Evolutionary conservation across 306 rosid genomes (phyloP).

Genomic region (Astragalus membranaceus): DNA sequence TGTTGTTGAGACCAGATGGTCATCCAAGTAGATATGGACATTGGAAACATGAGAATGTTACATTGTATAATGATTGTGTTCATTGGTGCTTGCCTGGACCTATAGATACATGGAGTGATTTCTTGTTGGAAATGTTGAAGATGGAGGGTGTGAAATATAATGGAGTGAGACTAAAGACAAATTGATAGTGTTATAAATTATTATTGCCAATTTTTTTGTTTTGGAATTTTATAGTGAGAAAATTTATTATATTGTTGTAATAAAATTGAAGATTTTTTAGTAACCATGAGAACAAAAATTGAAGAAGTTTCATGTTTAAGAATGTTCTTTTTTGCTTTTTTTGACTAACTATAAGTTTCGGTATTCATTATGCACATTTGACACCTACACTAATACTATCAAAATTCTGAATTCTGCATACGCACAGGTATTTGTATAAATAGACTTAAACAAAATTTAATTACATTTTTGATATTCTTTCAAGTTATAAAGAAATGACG

Average conservation of each 20-base stretch:
- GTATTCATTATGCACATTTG: too few species aligned
- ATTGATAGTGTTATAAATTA: slow-evolving; percentile 9
- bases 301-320: background rate
- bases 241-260: background rate
- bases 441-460: too few species aligned
- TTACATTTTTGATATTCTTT: too few species aligned
- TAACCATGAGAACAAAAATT: background rate
- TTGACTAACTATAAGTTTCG: too few species aligned
- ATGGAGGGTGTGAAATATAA: slow-evolving; percentile 50
- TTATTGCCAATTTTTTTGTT: background rate
- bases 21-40: slow-evolving; percentile 87
- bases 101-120: slow-evolving; percentile 77
- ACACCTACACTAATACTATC: too few species aligned
- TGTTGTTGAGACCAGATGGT: slow-evolving; percentile 77
- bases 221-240: background rate
- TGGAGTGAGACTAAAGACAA: slow-evolving; percentile 20
- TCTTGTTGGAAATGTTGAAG: slow-evolving; percentile 67
- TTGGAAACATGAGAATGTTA: slow-evolving; percentile 61
- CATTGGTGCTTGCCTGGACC: slow-evolving; percentile 95
- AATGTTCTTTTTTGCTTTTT: too few species aligned
- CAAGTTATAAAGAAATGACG: too few species aligned
- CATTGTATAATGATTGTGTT: slow-evolving; percentile 74
- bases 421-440: too few species aligned
- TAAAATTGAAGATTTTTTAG: background rate
- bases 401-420: too few species aligned